Evolutionary conservation across 768 basidiomycete genomes (phyloP).

Genomic region (Boletus tomentosulus): DNA sequence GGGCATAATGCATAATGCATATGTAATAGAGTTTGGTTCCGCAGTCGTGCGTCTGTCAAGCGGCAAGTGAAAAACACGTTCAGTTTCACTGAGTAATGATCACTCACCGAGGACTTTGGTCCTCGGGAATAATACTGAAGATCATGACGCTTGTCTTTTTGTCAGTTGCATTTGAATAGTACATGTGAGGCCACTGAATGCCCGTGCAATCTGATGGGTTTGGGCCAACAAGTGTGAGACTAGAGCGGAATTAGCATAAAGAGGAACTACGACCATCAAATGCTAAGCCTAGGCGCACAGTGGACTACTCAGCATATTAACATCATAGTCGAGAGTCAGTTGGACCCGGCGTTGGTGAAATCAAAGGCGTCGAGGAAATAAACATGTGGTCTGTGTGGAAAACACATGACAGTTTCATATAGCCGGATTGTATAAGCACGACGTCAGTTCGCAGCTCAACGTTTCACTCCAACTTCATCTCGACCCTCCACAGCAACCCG

Average conservation of each 20-base stretch:
- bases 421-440: slow-evolving; percentile 18
- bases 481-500: neutral
- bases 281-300: no score
- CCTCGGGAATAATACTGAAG: slow-evolving; percentile 18
- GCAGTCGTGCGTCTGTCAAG: slow-evolving; percentile 10
- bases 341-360: no score
- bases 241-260: neutral
- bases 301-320: no score
- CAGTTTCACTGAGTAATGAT: neutral
- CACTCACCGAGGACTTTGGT: slow-evolving; percentile 13
- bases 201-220: neutral
- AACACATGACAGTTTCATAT: slow-evolving; percentile 21
- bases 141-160: neutral
- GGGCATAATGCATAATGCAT: slow-evolving; percentile 4
- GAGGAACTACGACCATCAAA: neutral
- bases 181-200: neutral
- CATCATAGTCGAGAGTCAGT: no score
- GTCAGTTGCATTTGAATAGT: neutral
- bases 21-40: neutral
- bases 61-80: slow-evolving; percentile 7
- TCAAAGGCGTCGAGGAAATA: neutral
- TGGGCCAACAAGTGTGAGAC: neutral
- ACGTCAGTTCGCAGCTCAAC: neutral
- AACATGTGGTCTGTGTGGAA: slow-evolving; percentile 5
- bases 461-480: neutral